Percentiles rank a stretch among this genome's conserved stretches.
phyloP scores from a whole-genome alignment of 2,329 filamentous ascomycete genomes.

The Fusarium graminum region DNA sequence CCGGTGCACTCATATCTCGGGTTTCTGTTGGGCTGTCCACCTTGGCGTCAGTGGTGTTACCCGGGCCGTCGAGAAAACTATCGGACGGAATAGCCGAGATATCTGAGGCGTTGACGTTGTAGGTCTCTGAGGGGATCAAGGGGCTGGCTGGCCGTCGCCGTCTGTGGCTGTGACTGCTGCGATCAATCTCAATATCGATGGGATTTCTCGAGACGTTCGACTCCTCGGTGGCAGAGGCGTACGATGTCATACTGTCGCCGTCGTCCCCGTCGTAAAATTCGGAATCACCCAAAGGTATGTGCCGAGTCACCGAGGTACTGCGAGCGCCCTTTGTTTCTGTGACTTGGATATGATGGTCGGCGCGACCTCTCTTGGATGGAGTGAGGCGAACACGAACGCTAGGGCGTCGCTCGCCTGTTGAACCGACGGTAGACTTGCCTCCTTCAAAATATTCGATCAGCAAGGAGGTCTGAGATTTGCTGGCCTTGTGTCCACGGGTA shows the following conservation, averaged over 20 bases:
- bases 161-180: constrained; percentile 65
- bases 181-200: constrained; percentile 89
- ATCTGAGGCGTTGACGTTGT: constrained; percentile 79
- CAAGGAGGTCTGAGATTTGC: constrained; percentile 85
- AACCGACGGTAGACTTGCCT: constrained; percentile 68
- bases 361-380: constrained; percentile 74
- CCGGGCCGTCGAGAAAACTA: constrained; percentile 72
- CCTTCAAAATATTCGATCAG: constrained; percentile 96
- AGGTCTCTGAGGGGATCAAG: constrained; percentile 72
- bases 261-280: constrained; percentile 68
- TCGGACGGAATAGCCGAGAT: constrained; percentile 81
- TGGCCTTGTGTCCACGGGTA: constrained; percentile 73
- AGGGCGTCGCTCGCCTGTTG: constrained; percentile 76
- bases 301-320: constrained; percentile 70
- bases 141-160: constrained; percentile 76
- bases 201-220: constrained; percentile 82
- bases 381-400: constrained; percentile 86
- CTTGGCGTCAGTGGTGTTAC: constrained; percentile 58
- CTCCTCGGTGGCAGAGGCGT: constrained; percentile 82
- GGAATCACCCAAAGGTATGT: constrained; percentile 65
- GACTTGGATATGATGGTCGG: constrained; percentile 85
- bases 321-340: constrained; percentile 82
- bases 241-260: constrained; percentile 76
- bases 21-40: constrained; percentile 58
- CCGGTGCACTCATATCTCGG: constrained; percentile 56